These are phyloP conservation scores for Lepiota venenata DNA, from an alignment of 768 basidiomycete species.

Conservation along the genomic window DNA sequence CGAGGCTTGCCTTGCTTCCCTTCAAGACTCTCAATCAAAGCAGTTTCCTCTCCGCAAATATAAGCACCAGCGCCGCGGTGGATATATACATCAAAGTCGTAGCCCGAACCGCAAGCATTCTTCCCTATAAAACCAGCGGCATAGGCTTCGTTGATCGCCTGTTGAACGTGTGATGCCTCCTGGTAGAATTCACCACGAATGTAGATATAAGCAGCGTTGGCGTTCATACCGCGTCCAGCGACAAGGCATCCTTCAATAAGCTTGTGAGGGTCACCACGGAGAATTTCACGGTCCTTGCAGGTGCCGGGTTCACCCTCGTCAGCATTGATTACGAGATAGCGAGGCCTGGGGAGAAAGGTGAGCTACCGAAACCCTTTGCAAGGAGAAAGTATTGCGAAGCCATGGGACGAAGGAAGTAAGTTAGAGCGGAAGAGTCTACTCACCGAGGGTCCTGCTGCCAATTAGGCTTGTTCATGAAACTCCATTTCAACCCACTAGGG, in stretches of 20 bases:
- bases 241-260: slow-evolving; percentile 97
- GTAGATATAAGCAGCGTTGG: slow-evolving; percentile 98
- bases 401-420: not conserved
- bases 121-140: slow-evolving; percentile 84
- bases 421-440: slow-evolving; percentile 10
- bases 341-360: slow-evolving; percentile 51
- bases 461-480: slow-evolving; percentile 99
- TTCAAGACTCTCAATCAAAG: slow-evolving; percentile 94
- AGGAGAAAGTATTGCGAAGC: not conserved
- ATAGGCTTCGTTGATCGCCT: slow-evolving; percentile 96
- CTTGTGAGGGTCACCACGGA: slow-evolving; percentile 98
- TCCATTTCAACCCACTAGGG: slow-evolving; percentile 96
- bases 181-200: slow-evolving; percentile 98
- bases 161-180: slow-evolving; percentile 90
- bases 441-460: slow-evolving; percentile 94
- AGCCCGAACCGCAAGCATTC: slow-evolving; percentile 89
- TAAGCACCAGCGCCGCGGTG: slow-evolving; percentile 98
- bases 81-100: slow-evolving; percentile 96
- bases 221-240: slow-evolving; percentile 96
- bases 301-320: slow-evolving; percentile 99
- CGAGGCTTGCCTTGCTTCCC: slow-evolving; percentile 99
- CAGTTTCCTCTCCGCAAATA: slow-evolving; percentile 98
- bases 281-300: slow-evolving; percentile 98
- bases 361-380: not conserved
- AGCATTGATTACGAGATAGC: slow-evolving; percentile 96